Conservation (phyloP, 495 filamentous ascomycete genomes). For the Arthonia radiata region DNA sequence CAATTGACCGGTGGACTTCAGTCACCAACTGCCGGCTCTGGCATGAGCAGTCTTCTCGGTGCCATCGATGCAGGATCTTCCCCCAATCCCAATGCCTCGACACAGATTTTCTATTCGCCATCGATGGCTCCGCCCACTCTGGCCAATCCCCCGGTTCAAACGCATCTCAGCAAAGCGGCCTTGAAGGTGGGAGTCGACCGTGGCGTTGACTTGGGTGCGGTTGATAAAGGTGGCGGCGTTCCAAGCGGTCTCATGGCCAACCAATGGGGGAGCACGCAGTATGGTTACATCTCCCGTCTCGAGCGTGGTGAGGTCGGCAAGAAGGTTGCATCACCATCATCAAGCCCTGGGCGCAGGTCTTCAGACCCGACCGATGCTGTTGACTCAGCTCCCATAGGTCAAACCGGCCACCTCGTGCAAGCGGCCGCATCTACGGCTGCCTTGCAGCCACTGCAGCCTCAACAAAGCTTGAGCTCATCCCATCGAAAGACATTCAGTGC, state of each 20-base stretch:
- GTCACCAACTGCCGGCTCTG: too few species aligned
- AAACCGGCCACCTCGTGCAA: too few species aligned
- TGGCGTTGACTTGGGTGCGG: slow-evolving; percentile 30
- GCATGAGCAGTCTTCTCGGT: too few species aligned
- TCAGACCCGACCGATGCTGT: too few species aligned
- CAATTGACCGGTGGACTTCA: slow-evolving; percentile 7
- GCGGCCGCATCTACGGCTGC: too few species aligned
- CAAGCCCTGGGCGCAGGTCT: too few species aligned
- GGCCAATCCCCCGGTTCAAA: slow-evolving; percentile 62
- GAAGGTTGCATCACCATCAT: slow-evolving; percentile 17
- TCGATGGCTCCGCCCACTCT: slow-evolving; percentile 71
- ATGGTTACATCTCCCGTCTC: slow-evolving; percentile 48
- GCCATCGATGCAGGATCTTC: too few species aligned
- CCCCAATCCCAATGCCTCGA: too few species aligned
- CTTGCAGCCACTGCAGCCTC: too few species aligned
- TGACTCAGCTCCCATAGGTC: too few species aligned
- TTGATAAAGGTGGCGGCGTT: slow-evolving; percentile 40
- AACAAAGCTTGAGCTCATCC: too few species aligned
- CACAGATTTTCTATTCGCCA: too few species aligned
- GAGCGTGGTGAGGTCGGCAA: slow-evolving; percentile 26
- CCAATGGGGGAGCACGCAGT: slow-evolving; percentile 70
- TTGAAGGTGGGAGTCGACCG: slow-evolving; percentile 59
- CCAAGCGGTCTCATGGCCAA: slow-evolving; percentile 75
- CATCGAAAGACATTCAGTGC: slow-evolving; percentile 71
- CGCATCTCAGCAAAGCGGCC: slow-evolving; percentile 68